phyloP scores from a whole-genome alignment of 164 flowering plant genomes.

The Paratinospora sagittata region DNA sequence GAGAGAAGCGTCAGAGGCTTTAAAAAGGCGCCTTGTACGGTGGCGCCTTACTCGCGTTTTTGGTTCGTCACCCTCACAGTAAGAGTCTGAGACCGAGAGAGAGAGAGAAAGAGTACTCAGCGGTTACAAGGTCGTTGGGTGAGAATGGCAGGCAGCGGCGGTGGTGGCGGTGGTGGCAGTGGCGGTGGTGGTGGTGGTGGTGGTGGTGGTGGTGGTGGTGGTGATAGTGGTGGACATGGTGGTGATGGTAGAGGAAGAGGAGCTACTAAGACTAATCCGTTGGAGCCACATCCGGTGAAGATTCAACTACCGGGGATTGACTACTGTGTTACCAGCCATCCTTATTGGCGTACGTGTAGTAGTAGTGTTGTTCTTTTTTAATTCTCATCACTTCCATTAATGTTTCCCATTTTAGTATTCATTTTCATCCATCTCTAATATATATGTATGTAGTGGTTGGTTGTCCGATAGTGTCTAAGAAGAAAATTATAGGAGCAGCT shows the following conservation, averaged over 20 bases:
- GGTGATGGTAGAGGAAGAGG: slow-evolving; percentile 10
- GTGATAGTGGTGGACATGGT: slow-evolving; percentile 1
- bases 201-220: neutral
- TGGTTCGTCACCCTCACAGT: too few relatives aligned
- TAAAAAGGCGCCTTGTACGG: neutral
- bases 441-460: too few relatives aligned
- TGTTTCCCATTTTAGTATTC: too few relatives aligned
- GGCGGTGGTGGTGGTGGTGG: neutral
- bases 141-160: too few relatives aligned
- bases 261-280: slow-evolving; percentile 35
- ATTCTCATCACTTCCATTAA: slow-evolving; percentile 28
- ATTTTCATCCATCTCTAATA: too few relatives aligned
- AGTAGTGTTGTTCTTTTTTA: neutral
- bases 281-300: slow-evolving; percentile 61
- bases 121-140: too few relatives aligned
- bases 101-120: too few relatives aligned
- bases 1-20: neutral
- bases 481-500: too few relatives aligned
- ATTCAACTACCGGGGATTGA: slow-evolving; percentile 71
- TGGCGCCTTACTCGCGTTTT: too few relatives aligned
- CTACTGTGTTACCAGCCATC: slow-evolving; percentile 57
- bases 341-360: slow-evolving; percentile 48
- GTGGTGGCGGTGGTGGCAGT: neutral
- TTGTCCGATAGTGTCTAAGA: too few relatives aligned
- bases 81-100: too few relatives aligned